Base-by-base conservation (phyloP, 2,329 filamentous ascomycete genomes). In the Zasmidium angulare region DNA sequence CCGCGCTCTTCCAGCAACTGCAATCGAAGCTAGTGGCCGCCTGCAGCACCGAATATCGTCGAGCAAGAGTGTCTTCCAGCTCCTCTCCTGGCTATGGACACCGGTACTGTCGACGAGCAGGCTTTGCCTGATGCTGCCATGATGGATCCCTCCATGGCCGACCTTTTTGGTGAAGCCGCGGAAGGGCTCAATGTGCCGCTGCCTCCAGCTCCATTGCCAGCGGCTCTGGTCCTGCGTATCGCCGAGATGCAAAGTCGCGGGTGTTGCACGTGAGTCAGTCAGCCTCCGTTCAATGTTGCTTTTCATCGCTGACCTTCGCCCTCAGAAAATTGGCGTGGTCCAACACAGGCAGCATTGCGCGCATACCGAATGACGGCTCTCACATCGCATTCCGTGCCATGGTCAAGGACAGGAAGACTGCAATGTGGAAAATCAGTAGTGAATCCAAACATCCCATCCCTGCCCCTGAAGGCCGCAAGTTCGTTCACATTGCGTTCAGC, bases 401-500 rank as follows among this genome's bases (percentile, higher is more conserved):
- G 53, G 83, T 85, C 31, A 87, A 89, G 69, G 82, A 87, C 65
- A 82, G 86, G 0, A 81, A 86, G 12, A 84, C 89, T 74, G 90
- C 88, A 1, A 81, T 81, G 46, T 97, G 93, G 91, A 82, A 82
- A 6, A 79, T 97, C 50, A 89, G 89, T 67, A 86, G 90, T 60
- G 84, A 89, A n/a, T 88, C 85, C 2, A 78, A 81, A 1, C 82
- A 88, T n/a, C 82, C 85, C 11, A 81, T 91, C 63, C 80, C 83
- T 17, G 82, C 84, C 48, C 78, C 83, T n/a, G 79, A 84, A 48
- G 83, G 86, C 24, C 84, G 86, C 26, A 86, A 84, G 2, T 81
- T 96, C 46, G 86, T 89, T 19, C 93, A 97, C 75, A 76, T 99
- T 10, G 87, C 86, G 54, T 98, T 93, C 91, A 90, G 89, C 52